Base-by-base conservation (phyloP, 306 rosid genomes). In the Ormosia emarginata region DNA sequence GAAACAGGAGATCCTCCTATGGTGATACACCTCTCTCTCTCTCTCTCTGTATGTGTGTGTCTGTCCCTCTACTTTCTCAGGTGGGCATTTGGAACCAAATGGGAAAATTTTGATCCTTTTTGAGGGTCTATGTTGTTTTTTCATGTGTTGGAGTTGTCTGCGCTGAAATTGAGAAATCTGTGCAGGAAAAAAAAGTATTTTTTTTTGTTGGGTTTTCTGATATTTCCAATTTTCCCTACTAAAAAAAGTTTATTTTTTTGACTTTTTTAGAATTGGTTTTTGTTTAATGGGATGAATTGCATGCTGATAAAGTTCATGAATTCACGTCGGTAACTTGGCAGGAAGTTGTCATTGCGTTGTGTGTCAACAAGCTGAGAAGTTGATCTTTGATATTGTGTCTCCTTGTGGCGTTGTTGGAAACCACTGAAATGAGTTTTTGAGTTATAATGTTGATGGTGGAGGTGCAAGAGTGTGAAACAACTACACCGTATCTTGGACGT, bases 1-100 rank as follows among this genome's bases (percentile, higher is more conserved):
- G 89, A 69, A 87, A 81, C 84, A 85, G 80, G 49, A 84, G 78
- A 80, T 87, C 79, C 84, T 77, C 79, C 74, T 83, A 55, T 81
- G 88, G 89, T 68, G 94, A 88, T 83, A 83, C 47, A 29, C 77
- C 81, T 64, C 84, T 83, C 74, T 86, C 71, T 77, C 55, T 73
- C 80, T 67, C 63, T 65, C 65, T 68, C 41, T 74, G 41, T 37
- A 1, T 37, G 41, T 4, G 1, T 37, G 41, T 37, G 4, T 37
- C 6, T 37, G 41, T 37, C 41, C 41, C 41, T 37, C 6, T 37
- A 37, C 6, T 37, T 37, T 37, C 41, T 37, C 41, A 37, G 1
- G 41, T 37, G 41, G 41, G 41, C 41, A 37, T 37, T 37, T 37
- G 41, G 4, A 41, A 62, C 66, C 79, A 87, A 74, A 81, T 77